phyloP scores from a whole-genome alignment of 257 asterid genomes.

The Solanum boliviense region DNA sequence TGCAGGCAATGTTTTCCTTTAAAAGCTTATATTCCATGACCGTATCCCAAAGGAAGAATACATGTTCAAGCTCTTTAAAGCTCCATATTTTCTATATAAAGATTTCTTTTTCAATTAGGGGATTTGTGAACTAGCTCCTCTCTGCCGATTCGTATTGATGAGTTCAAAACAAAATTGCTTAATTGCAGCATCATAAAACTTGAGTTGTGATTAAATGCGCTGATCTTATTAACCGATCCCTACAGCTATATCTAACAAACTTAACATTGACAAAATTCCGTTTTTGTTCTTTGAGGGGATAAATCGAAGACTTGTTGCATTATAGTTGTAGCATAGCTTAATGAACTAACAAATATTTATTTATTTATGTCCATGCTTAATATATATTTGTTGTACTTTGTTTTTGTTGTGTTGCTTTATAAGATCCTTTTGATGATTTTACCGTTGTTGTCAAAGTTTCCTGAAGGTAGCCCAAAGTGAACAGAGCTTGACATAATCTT shows the following conservation, averaged over 20 bases:
- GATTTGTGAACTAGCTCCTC: not conserved
- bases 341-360: not conserved
- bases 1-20: slow-evolving; percentile 58
- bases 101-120: not conserved
- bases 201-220: not conserved
- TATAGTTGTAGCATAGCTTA: not conserved
- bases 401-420: not conserved
- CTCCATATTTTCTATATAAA: not conserved
- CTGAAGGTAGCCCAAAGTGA: not conserved
- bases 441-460: not conserved
- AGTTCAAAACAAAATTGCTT: not conserved
- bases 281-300: not conserved
- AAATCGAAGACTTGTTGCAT: not conserved
- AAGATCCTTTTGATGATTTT: not conserved
- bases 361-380: not conserved
- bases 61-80: not conserved
- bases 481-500: not conserved
- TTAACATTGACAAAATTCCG: not conserved
- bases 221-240: not conserved
- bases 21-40: not conserved
- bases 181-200: not conserved
- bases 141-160: not conserved
- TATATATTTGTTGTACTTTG: not conserved
- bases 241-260: not conserved
- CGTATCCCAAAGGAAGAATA: not conserved